These are phyloP conservation scores for Starmerella sirachaensis DNA, from an alignment of 805 yeast genomes.

Conservation along the genomic window DNA sequence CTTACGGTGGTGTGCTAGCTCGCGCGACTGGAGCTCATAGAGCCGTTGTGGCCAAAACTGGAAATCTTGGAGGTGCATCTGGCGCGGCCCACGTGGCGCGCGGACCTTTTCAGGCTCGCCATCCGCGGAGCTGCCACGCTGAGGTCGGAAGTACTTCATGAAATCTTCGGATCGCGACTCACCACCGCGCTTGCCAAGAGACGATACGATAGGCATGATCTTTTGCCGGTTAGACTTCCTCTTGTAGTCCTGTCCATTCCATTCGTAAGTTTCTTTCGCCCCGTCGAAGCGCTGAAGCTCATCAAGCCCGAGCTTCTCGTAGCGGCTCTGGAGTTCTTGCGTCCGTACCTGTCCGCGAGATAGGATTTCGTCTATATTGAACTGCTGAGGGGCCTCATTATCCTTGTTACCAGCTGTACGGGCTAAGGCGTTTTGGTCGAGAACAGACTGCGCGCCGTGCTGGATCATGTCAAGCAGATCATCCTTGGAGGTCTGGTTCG, in stretches of 20 bases:
- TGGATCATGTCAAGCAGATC: slow-evolving; percentile 92
- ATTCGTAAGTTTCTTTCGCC: slow-evolving; percentile 75
- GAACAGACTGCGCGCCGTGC: slow-evolving; percentile 85
- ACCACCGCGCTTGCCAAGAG: slow-evolving; percentile 21
- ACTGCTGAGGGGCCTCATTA: not conserved
- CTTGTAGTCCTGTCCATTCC: slow-evolving; percentile 88
- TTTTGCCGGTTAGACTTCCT: slow-evolving; percentile 29
- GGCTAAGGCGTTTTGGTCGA: slow-evolving; percentile 35
- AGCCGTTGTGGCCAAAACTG: slow-evolving; percentile 79
- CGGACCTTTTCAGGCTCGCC: slow-evolving; percentile 24
- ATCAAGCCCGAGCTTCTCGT: slow-evolving; percentile 76
- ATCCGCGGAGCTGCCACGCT: slow-evolving; percentile 7
- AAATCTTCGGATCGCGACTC: slow-evolving; percentile 18
- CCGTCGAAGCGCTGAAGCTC: slow-evolving; percentile 86
- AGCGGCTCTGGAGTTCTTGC: slow-evolving; percentile 62
- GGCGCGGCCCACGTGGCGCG: slow-evolving; percentile 77
- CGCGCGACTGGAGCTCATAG: slow-evolving; percentile 65
- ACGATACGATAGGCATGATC: slow-evolving; percentile 26
- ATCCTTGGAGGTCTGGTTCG: slow-evolving; percentile 41
- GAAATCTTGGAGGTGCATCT: slow-evolving; percentile 71
- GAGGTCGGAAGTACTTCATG: slow-evolving; percentile 17
- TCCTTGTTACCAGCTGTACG: slow-evolving; percentile 1
- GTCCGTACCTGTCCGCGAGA: slow-evolving; percentile 75
- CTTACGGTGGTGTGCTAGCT: slow-evolving; percentile 63
- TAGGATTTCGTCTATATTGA: slow-evolving; percentile 73